Base-by-base conservation (phyloP, 2,329 filamentous ascomycete genomes). In the Aspergillus pseudoviridinutans region DNA sequence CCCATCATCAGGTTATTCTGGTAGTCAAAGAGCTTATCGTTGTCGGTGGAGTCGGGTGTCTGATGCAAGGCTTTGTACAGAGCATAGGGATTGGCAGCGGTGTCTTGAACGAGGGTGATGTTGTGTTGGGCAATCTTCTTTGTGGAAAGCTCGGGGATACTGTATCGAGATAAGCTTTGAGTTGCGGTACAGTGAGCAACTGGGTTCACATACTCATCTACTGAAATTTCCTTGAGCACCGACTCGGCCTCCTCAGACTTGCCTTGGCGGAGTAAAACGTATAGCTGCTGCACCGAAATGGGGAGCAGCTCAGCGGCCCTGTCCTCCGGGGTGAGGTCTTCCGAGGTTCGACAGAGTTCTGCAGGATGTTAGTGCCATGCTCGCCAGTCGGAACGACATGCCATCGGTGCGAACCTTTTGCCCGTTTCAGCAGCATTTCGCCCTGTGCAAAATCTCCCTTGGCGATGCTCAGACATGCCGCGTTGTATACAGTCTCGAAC, bases 401-500 rank as follows among this genome's bases (percentile, higher is more conserved):
- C 20, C 20, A n/a, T 25, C 17, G 9, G 20, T 51, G 62, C 72
- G 41, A 58, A 81, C 79, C 78, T 71, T 82, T 83, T 28, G 85
- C 83, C 58, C 84, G 77, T 70, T 80, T 84, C 57, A 88, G 69
- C 56, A 87, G 76, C 32, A 87, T 71, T 60, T 85, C 82, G 24
- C 78, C 84, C 64, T 86, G 82, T 3, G 73, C 78, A 50, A 86
- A 74, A 64, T 85, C 82, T 46, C 84, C 84, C 63, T 82, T 79
- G 42, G 84, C 84, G 66, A 88, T 84, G 66, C 82, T 83, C 56
- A 80, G 78, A 68, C 85, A 87, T 38, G 84, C 85, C 8, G 83
- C 82, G 70, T 88, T 87, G 71, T 85, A 88, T 3, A 84, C 80
- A 3, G 82, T 87, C 69, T 88, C 85, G 59, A 87, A 87, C 0